phyloP scores from a whole-genome alignment of 2,329 filamentous ascomycete species.

The Colletotrichum trifolii region DNA sequence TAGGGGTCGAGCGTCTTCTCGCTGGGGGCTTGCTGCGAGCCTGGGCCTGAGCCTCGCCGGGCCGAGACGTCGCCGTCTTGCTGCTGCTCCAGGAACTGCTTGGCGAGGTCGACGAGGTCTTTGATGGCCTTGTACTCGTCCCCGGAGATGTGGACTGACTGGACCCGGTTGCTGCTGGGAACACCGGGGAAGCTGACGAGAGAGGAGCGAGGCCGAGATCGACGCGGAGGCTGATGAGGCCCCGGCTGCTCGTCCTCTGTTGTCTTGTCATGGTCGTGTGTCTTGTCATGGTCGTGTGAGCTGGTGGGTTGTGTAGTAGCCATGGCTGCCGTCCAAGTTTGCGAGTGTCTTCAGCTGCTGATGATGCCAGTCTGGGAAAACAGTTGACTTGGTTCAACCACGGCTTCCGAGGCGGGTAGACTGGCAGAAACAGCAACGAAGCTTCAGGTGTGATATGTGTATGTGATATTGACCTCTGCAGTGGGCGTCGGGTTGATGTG shows the following conservation, averaged over 20 bases:
- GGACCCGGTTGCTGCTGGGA: slow-evolving; percentile 3
- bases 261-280: background rate
- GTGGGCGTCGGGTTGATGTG: background rate
- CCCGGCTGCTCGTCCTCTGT: background rate
- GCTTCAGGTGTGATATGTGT: background rate
- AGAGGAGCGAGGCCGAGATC: slow-evolving; percentile 11
- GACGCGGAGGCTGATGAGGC: background rate
- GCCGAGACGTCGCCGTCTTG: slow-evolving; percentile 2
- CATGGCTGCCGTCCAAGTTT: slow-evolving; percentile 9
- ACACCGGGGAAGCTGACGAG: slow-evolving; percentile 21
- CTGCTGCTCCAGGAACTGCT: slow-evolving; percentile 21
- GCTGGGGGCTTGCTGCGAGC: slow-evolving; percentile 4
- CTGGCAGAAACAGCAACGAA: background rate
- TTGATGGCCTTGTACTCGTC: slow-evolving; percentile 33
- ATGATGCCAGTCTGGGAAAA: background rate
- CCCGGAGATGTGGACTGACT: slow-evolving; percentile 25
- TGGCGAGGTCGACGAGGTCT: slow-evolving; percentile 30
- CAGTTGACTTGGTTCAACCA: background rate
- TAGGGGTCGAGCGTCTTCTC: slow-evolving; percentile 55
- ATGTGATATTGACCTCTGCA: background rate
- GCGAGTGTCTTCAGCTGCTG: background rate
- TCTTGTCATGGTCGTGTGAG: background rate
- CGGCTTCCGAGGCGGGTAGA: background rate
- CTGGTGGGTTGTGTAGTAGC: background rate
- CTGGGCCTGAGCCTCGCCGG: background rate